These are phyloP conservation scores for Euphorbia celastroides DNA, from an alignment of 441 rosid species.

Conservation along the genomic window DNA sequence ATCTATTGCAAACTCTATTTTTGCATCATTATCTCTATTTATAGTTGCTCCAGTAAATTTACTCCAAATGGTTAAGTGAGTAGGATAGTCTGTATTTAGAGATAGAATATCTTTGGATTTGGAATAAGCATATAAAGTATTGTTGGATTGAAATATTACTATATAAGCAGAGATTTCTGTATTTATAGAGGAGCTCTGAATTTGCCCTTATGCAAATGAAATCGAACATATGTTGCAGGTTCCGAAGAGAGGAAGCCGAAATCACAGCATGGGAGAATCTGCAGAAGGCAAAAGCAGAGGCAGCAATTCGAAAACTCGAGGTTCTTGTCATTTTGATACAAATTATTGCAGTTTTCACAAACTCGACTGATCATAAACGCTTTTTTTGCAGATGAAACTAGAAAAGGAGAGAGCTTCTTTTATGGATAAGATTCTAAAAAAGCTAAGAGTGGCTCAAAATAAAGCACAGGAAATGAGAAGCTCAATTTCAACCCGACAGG, in stretches of 20 bases:
- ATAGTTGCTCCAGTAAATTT: too few species aligned
- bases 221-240: conserved; percentile 35
- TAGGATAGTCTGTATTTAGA: too few species aligned
- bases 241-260: conserved; percentile 81
- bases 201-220: neutral
- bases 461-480: conserved; percentile 79
- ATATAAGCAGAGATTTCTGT: too few species aligned
- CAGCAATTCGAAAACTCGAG: conserved; percentile 83
- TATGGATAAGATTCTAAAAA: conserved; percentile 69
- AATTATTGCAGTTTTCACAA: neutral
- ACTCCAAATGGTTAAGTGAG: too few species aligned
- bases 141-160: too few species aligned
- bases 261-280: conserved; percentile 92
- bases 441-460: conserved; percentile 53
- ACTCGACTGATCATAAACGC: neutral
- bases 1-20: too few species aligned
- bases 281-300: conserved; percentile 92
- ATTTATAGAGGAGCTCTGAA: too few species aligned
- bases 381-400: conserved; percentile 52
- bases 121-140: too few species aligned
- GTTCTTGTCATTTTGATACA: conserved; percentile 25
- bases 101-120: too few species aligned
- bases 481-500: conserved; percentile 33
- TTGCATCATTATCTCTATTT: too few species aligned
- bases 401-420: conserved; percentile 83